phyloP scores from a whole-genome alignment of 148 eudicot species.

The Rhododendron ovatum region DNA sequence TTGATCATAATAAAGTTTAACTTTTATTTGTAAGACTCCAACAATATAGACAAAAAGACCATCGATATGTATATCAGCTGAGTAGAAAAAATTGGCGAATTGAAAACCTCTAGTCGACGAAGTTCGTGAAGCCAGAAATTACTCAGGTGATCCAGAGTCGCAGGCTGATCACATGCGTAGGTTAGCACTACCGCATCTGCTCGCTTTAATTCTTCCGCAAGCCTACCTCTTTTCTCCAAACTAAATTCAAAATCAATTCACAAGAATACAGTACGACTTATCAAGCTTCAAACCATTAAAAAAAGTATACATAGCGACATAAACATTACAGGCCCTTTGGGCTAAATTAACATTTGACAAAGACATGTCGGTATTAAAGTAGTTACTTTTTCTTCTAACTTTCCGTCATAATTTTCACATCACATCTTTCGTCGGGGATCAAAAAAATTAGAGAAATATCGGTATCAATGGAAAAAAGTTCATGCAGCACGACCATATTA shows the following conservation, averaged over 20 bases:
- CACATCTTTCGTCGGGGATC: not conserved
- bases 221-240: conserved; percentile 49
- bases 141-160: conserved; percentile 36
- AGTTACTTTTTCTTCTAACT: too few relatives aligned
- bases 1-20: not conserved
- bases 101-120: conserved; percentile 51
- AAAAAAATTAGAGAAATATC: not conserved
- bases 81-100: not conserved
- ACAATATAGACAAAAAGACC: not conserved
- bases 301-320: not conserved
- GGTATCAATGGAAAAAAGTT: too few relatives aligned
- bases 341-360: not conserved
- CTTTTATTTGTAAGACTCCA: not conserved
- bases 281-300: not conserved
- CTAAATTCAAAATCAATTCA: conserved; percentile 21
- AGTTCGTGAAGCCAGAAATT: conserved; percentile 63
- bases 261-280: not conserved
- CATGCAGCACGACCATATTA: too few relatives aligned
- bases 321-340: not conserved
- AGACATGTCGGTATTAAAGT: not conserved
- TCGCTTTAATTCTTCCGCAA: conserved; percentile 56
- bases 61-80: not conserved
- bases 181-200: conserved; percentile 64
- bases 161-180: conserved; percentile 54
- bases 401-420: not conserved